These are phyloP conservation scores for Colletotrichum filicis DNA, from an alignment of 2,329 filamentous ascomycete genomes.

Conservation along the genomic window DNA sequence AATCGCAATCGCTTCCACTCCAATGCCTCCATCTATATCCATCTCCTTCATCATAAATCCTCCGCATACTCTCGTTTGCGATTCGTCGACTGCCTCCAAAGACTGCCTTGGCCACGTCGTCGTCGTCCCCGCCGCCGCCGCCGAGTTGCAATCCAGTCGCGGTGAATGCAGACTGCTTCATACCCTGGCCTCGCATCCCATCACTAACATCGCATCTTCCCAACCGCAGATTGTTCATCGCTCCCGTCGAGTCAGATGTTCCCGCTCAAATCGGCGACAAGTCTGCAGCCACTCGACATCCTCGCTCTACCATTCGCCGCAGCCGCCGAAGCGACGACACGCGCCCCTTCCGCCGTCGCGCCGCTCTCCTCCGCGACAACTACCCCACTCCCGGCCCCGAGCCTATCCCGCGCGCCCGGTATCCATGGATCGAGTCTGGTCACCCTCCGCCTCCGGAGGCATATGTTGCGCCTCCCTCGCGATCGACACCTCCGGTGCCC, in stretches of 20 bases:
- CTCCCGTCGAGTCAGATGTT: slow-evolving; percentile 57
- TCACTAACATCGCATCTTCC: slow-evolving; percentile 21
- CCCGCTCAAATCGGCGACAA: slow-evolving; percentile 46
- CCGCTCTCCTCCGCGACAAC: slow-evolving; percentile 31
- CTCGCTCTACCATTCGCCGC: slow-evolving; percentile 55
- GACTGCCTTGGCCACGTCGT: neutral
- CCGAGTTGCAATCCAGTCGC: slow-evolving; percentile 28
- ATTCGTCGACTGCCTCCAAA: neutral
- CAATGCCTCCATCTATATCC: slow-evolving; percentile 9
- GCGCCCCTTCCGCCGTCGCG: slow-evolving; percentile 44
- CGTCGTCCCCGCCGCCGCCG: neutral
- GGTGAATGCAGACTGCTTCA: slow-evolving; percentile 20
- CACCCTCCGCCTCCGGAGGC: slow-evolving; percentile 34
- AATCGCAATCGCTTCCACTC: slow-evolving; percentile 5
- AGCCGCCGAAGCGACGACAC: slow-evolving; percentile 46
- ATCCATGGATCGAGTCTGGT: slow-evolving; percentile 37
- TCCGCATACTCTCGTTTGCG: neutral
- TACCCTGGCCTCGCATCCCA: slow-evolving; percentile 8
- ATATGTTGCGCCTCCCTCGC: slow-evolving; percentile 20
- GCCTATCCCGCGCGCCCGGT: slow-evolving; percentile 23
- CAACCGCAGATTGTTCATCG: slow-evolving; percentile 54
- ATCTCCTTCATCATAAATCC: slow-evolving; percentile 9
- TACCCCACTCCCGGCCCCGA: slow-evolving; percentile 31
- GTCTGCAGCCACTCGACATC: slow-evolving; percentile 38
- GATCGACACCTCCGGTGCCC: slow-evolving; percentile 14